Conservation (phyloP, 371 early-diverging fungal species). For the Apophysomyces elegans region DNA sequence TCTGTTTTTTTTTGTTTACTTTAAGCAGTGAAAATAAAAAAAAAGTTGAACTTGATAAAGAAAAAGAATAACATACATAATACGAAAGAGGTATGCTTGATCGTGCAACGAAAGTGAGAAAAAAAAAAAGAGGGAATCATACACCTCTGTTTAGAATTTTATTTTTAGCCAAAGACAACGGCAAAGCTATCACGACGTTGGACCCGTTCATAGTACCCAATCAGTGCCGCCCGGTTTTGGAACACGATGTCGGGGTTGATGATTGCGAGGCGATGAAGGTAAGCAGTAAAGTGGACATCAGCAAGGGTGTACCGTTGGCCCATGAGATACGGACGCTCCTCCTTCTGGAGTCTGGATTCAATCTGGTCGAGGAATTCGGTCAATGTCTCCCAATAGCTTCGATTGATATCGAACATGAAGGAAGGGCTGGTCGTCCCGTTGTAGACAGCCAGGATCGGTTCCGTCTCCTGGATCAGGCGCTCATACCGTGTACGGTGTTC, state of each 20-base stretch:
- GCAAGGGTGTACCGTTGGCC: constrained; percentile 33
- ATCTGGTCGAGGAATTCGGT: constrained; percentile 33
- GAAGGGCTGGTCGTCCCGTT: constrained; percentile 18
- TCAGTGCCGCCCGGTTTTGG: constrained; percentile 30
- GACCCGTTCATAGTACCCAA: constrained; percentile 36
- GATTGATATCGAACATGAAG: constrained; percentile 28
- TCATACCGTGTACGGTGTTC: constrained; percentile 29
- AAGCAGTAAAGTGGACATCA: constrained; percentile 39
- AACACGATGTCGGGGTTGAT: constrained; percentile 35
- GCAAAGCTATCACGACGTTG: constrained; percentile 36
- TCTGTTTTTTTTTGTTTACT: background rate
- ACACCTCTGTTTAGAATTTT: background rate
- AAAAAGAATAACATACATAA: too few species aligned
- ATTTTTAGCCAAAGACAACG: background rate
- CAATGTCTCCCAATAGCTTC: constrained; percentile 27
- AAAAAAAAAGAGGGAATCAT: background rate
- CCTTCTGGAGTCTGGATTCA: constrained; percentile 21
- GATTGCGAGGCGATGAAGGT: constrained; percentile 24
- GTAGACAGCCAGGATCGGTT: constrained; percentile 25
- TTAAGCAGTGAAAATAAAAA: background rate
- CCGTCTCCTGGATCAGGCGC: constrained; percentile 21
- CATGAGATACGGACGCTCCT: constrained; percentile 32
- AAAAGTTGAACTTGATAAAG: too few species aligned
- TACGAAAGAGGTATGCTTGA: too few species aligned
- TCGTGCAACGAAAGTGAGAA: background rate